Conservation (phyloP, 257 asterid species). For the Anisodus tanguticus region DNA sequence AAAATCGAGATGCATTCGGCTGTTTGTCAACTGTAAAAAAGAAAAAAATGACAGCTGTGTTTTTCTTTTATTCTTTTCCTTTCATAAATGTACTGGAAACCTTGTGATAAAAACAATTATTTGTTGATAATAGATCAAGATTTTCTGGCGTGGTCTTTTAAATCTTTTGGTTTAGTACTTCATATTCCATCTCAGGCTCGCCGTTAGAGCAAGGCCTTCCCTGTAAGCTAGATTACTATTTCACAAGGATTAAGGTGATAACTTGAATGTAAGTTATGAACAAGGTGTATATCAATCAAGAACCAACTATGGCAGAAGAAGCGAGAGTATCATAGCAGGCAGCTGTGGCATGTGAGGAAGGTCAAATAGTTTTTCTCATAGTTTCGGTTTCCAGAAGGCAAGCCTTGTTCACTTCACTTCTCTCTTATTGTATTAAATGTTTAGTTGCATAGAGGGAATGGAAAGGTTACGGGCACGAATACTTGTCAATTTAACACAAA, state of each 20-base stretch:
- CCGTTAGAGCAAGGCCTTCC: not conserved
- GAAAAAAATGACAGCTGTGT: conserved; percentile 61
- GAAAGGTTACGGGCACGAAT: not conserved
- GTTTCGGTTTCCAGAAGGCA: not conserved
- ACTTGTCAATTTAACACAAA: not conserved
- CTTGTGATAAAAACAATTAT: conserved; percentile 43
- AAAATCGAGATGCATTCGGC: conserved; percentile 47
- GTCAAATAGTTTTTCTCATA: not conserved
- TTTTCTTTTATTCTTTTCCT: conserved; percentile 29
- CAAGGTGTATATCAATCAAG: not conserved
- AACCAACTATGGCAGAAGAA: not conserved
- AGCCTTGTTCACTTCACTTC: not conserved
- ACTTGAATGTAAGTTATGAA: not conserved
- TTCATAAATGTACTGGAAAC: conserved; percentile 37
- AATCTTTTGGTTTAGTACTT: not conserved
- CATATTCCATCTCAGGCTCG: not conserved
- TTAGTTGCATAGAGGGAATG: not conserved
- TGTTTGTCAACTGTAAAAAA: conserved; percentile 69
- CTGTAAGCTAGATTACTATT: not conserved
- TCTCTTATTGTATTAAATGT: not conserved
- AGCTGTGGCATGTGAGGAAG: not conserved
- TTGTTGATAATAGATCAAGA: conserved; percentile 29
- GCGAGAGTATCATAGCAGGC: not conserved
- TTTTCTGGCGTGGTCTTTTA: not conserved
- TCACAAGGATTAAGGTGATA: not conserved